Evolutionary conservation across 2,329 filamentous ascomycete species (phyloP), one percentile per base, ranked within the genome.

Genomic region (Clarireedia sp.): DNA sequence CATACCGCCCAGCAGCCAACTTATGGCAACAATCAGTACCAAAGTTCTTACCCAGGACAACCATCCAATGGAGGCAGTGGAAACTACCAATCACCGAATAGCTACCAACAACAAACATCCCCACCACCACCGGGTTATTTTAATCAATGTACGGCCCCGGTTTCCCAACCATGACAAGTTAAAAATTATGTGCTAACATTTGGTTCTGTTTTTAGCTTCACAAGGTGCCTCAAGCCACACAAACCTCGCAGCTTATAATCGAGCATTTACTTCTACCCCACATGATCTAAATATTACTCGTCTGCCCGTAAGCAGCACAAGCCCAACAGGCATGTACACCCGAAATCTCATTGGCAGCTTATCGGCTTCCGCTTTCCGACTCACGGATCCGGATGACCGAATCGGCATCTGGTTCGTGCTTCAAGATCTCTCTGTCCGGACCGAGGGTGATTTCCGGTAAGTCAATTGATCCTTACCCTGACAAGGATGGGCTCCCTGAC

Each of bases 381-480:
- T 97, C 52, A 85, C 82, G 2, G 91, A 97, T 81, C 84, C 0
- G 76, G 57, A 87, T 16, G 86, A 89, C 61, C 88, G 89, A 69
- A 83, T 89, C 50, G 92, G 92, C 2, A 90, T 96, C 61, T 99
- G 92, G 92, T 99, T 99, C 66, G 88, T 99, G 46, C 76, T 97
- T 52, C 92, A 96, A 70, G 94, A 99, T 72, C 76, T 99, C 44
- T 96, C 90, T 65, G 92, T 99, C 33, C 82, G 94, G 46, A 96
- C 90, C 0, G 94, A 97, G 70, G 94, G 94, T 10, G 81, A 78
- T 57, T 99, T 97, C 71, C 81, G 92, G 89, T 95, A 78, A 66
- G 77, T 68, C 14, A 29, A 51, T n/a, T 37, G 51, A 36, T 44
- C 33, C 14, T 48, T 38, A 36, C 24, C 43, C 37, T 33, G 29